These are phyloP conservation scores for Hortiboletus rubellus DNA, from an alignment of 1,284 basidiomycete species.

Conservation along the genomic window DNA sequence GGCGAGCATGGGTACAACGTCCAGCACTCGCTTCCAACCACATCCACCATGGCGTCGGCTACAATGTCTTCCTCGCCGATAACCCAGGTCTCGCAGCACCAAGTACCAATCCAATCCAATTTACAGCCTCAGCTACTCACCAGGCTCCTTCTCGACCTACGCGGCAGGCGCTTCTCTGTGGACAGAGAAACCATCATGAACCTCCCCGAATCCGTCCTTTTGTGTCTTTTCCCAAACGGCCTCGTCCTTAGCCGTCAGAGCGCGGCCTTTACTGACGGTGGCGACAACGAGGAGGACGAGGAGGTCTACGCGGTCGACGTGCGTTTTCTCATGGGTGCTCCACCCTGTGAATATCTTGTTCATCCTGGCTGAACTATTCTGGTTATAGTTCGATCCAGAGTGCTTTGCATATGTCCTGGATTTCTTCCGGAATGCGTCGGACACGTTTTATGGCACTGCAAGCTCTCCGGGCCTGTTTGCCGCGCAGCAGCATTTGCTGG, in stretches of 20 bases:
- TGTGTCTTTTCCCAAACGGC: constrained; percentile 97
- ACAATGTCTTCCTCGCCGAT: constrained; percentile 73
- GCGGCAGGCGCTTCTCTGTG: constrained; percentile 90
- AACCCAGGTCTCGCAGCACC: constrained; percentile 78
- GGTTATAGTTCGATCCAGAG: constrained; percentile 87
- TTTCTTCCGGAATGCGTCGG: constrained; percentile 88
- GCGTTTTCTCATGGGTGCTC: constrained; percentile 40
- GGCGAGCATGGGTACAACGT: constrained; percentile 17
- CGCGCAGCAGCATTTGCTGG: constrained; percentile 78
- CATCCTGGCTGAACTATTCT: constrained; percentile 12
- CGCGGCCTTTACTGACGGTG: constrained; percentile 68
- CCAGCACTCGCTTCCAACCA: constrained; percentile 10
- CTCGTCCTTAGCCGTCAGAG: constrained; percentile 90
- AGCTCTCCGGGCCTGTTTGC: constrained; percentile 71
- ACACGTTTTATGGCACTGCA: constrained; percentile 89
- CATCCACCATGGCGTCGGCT: constrained; percentile 46
- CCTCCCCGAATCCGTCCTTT: constrained; percentile 92
- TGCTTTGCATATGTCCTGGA: constrained; percentile 92
- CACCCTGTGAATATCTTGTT: not conserved
- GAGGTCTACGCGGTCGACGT: constrained; percentile 96
- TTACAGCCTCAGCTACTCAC: constrained; percentile 83
- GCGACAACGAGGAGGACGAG: constrained; percentile 85
- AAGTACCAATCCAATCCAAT: constrained; percentile 63
- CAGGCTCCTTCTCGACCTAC: constrained; percentile 87
- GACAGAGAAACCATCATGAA: constrained; percentile 99